Evolutionary conservation across 495 filamentous ascomycete genomes (phyloP).

Genomic region (Ascobolus immersus): DNA sequence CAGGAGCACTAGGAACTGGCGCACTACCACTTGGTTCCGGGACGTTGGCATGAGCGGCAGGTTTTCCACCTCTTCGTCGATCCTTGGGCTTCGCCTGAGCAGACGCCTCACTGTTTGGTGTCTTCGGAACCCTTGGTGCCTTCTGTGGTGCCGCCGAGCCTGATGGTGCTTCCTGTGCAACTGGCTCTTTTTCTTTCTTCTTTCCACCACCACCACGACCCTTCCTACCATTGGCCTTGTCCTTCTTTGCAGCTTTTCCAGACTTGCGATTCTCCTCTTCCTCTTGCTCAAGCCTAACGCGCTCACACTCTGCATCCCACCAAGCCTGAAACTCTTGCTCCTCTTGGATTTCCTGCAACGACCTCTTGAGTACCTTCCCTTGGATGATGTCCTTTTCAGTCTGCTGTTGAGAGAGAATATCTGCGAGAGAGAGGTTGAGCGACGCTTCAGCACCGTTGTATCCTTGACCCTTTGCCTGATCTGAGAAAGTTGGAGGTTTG

Average conservation of each 20-base stretch:
- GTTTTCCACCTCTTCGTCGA: no score
- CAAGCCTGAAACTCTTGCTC: constrained; percentile 94
- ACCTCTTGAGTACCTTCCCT: constrained; percentile 65
- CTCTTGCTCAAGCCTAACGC: constrained; percentile 30
- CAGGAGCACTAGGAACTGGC: no score
- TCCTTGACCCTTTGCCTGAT: constrained; percentile 17
- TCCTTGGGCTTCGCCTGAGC: no score
- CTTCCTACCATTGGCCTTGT: not conserved
- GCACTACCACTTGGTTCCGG: no score
- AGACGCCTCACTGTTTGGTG: no score
- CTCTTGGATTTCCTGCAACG: constrained; percentile 73
- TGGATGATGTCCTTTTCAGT: constrained; percentile 57
- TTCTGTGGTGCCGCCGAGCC: no score
- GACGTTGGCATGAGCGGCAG: no score
- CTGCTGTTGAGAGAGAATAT: constrained; percentile 70
- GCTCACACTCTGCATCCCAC: constrained; percentile 81
- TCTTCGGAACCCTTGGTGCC: no score
- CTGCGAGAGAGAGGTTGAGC: constrained; percentile 47
- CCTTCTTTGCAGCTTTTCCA: not conserved
- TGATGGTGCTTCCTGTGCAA: no score
- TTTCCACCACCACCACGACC: not conserved
- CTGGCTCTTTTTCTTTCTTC: no score
- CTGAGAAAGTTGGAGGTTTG: constrained; percentile 10
- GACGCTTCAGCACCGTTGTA: constrained; percentile 26
- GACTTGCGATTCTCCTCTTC: constrained; percentile 33